Base-by-base conservation (phyloP, 2,329 filamentous ascomycete species). In the Fusarium chlamydosporum region DNA sequence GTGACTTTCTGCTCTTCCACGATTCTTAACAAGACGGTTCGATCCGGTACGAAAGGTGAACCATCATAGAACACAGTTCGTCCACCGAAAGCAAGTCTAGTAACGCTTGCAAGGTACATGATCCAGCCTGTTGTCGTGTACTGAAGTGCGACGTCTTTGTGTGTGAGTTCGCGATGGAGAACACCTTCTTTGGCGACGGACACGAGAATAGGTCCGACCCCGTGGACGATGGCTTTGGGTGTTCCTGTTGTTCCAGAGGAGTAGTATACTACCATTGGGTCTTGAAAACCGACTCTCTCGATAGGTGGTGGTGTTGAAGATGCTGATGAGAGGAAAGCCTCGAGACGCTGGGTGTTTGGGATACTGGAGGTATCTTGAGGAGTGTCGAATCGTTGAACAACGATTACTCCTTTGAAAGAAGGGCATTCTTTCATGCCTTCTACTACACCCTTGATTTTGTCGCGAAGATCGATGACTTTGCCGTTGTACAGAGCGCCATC, bases 201-300 rank as follows among this genome's bases (percentile, higher is more conserved):
- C 26, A 93, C 66, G 31, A 92, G 77, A 2, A 87, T 80, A 0
- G 90, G 89, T 5, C 91, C 91, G 2, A 88, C 85, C 2, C 88
- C 90, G 76, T 97, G 93, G 4, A 95, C 92, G 67, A 96, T 96
- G 61, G 92, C 94, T 75, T 96, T 96, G 13, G 93, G 93, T 20
- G 87, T 88, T 6, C 93, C 93, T 0, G 93, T 96, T 8, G 93
- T 96, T 3, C 93, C 93, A 2, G 89, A 92, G 0, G 91, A 92
- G 67, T 93, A 96, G 61, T 91, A 92, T 35, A 96, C 86, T 34
- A 95, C 80, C 78, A 92, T 91, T 0, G 93, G 92, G 67, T 95
- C 91, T 29, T 89, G 83, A 76, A 94, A 96, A 1, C 79, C 84
- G 7, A 92, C 80, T 38, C 88, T 84, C 38, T 85, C 84, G 61